Conservation (phyloP, 345 rosid genomes). For the Arabis hirsuta region DNA sequence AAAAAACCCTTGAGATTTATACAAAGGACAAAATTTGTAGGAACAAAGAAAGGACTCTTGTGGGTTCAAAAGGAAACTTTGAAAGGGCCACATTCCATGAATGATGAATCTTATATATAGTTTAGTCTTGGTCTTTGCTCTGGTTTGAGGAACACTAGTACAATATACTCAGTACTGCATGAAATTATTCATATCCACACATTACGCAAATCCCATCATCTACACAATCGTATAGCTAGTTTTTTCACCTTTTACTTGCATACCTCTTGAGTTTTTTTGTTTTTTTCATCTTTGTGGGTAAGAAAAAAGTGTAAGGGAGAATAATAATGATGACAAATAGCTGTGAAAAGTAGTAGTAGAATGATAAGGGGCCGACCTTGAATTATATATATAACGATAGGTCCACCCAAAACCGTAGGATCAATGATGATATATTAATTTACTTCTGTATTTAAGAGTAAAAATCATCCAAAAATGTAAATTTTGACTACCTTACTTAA, state of each 20-base stretch:
- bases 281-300: background rate
- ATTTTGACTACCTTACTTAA: conserved; percentile 18
- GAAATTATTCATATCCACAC: conserved; percentile 37
- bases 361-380: conserved; percentile 38
- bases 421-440: conserved; percentile 27
- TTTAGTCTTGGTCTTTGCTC: conserved; percentile 35
- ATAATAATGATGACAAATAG: conserved; percentile 38
- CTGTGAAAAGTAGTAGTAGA: conserved; percentile 27
- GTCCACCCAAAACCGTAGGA: conserved; percentile 38
- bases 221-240: conserved; percentile 13
- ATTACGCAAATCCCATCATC: conserved; percentile 32
- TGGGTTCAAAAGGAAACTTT: conserved; percentile 32
- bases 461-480: background rate
- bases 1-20: background rate
- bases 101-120: conserved; percentile 2
- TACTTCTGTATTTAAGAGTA: conserved; percentile 3
- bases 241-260: conserved; percentile 27
- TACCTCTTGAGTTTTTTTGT: background rate
- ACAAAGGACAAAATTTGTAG: conserved; percentile 29
- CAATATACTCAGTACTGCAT: conserved; percentile 29
- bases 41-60: conserved; percentile 33
- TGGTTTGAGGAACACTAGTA: conserved; percentile 40
- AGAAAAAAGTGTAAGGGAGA: conserved; percentile 21
- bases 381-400: conserved; percentile 22
- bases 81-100: conserved; percentile 29